A percentile compares a stretch with the other conserved stretches of the same genome.
Evolutionary conservation across 352 stramenopile genomes (phyloP).

Genomic region (Albugo laibachii): DNA sequence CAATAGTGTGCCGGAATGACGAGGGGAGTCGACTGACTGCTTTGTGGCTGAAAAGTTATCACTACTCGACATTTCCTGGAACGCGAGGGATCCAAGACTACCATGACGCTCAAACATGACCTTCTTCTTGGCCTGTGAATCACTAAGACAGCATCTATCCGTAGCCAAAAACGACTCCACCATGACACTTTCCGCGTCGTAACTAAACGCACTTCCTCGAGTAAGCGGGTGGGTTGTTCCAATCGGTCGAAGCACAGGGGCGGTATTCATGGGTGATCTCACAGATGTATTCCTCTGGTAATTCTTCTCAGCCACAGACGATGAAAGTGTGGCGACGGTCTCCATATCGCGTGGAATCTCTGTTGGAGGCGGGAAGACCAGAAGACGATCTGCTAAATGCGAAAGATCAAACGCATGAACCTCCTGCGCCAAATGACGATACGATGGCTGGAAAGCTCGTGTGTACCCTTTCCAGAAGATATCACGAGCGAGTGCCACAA

Average conservation of each 20-base stretch:
- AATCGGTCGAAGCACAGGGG: not conserved
- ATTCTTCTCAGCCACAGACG: not conserved
- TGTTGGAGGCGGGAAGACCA: constrained; percentile 59
- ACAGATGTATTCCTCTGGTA: not conserved
- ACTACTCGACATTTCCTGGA: constrained; percentile 26
- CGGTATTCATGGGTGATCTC: not conserved
- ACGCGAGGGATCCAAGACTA: constrained; percentile 67
- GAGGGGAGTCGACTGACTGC: constrained; percentile 2
- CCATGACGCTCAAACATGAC: constrained; percentile 59
- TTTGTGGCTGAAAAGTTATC: not conserved
- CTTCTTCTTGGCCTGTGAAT: constrained; percentile 18
- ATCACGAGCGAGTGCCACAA: constrained; percentile 50
- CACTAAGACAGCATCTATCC: constrained; percentile 16
- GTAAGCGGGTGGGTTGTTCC: constrained; percentile 9
- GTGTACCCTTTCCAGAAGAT: constrained; percentile 70
- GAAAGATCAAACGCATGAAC: constrained; percentile 43
- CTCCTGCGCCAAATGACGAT: constrained; percentile 74
- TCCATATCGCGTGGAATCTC: constrained; percentile 24
- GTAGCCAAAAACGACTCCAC: constrained; percentile 76
- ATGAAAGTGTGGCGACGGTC: not conserved
- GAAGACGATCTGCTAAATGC: constrained; percentile 38
- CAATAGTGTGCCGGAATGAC: constrained; percentile 1
- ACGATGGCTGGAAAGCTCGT: constrained; percentile 58
- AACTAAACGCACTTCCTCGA: constrained; percentile 70
- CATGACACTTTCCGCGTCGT: constrained; percentile 79